Base-by-base conservation (phyloP, 345 rosid species). In the Aquilaria yunnanensis region DNA sequence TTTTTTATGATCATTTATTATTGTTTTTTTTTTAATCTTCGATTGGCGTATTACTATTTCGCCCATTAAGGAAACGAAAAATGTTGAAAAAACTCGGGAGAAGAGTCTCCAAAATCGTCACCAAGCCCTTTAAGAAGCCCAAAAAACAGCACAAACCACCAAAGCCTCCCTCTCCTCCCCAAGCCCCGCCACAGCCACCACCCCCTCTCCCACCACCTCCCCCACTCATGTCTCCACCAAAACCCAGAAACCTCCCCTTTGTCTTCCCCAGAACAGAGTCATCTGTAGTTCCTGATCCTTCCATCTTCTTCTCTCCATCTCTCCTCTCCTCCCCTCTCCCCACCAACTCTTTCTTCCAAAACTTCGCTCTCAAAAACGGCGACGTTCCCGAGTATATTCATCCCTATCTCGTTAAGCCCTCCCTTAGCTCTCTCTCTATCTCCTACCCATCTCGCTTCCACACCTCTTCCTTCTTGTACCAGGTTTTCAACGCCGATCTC, bases 331-430 rank as follows among this genome's bases (percentile, higher is more conserved):
- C 75, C 9, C 99, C 99, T 50, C 80, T 86, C 65, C 99, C 97
- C 0, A 94, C 97, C 11, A 88, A 85, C 63, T 88, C 90, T 54
- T 90, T 88, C 82, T 94, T 94, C 82, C 97, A 94, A 54, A 94
- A 94, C 74, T 88, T 86, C 65, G 76, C 95, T 60, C 90, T 94
- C 45, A 88, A 88, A 47, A 80, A 77, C 37, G 99, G 97, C 48
- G 88, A 86, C 54, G 89, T 88, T 51, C 82, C 85, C 1, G 99
- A 94, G 61, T 94, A 94, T 73, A 83, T 94, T 68, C 97, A 94
- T 32, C 99, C 99, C 1, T 94, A 94, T 74, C 85, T 90, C 61
- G 48, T 94, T 65, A 88, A 94, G 75, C 81, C 91, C 1, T 80
- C 87, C 0, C 37, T 9, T 9, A 79, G 86, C 10, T 85, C 96